A percentile compares a stretch with the other conserved stretches of the same genome.
Evolutionary conservation across 1,139 yeast species (phyloP).

Genomic region (Candida sanyaensis): DNA sequence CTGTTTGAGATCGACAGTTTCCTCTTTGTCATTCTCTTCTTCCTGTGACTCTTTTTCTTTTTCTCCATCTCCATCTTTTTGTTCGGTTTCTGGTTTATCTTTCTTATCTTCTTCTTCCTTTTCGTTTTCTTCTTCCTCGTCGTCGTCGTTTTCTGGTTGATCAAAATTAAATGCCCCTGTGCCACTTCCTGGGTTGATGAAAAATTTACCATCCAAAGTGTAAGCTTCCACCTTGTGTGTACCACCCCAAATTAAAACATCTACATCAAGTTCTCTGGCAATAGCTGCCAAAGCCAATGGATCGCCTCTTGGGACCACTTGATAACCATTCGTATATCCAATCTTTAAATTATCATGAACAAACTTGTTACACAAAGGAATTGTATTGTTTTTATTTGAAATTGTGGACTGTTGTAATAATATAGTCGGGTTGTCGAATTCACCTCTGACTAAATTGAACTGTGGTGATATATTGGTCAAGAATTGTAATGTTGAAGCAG

Average conservation of each 20-base stretch:
- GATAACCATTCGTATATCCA: slow-evolving; percentile 85
- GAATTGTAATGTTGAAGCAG: slow-evolving; percentile 62
- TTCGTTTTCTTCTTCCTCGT: slow-evolving; percentile 46
- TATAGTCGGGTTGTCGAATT: slow-evolving; percentile 48
- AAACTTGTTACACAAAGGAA: slow-evolving; percentile 70
- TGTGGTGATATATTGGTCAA: slow-evolving; percentile 70
- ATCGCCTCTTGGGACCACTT: slow-evolving; percentile 81
- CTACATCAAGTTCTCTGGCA: slow-evolving; percentile 92
- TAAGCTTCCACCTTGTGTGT: slow-evolving; percentile 92
- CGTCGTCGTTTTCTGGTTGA: slow-evolving; percentile 43
- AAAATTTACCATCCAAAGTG: slow-evolving; percentile 88
- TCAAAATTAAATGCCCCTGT: slow-evolving; percentile 80
- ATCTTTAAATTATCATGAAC: slow-evolving; percentile 71
- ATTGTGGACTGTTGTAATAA: slow-evolving; percentile 35
- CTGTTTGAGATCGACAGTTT: slow-evolving; percentile 13
- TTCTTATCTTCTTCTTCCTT: slow-evolving; percentile 24
- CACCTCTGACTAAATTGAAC: slow-evolving; percentile 80
- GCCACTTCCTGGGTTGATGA: slow-evolving; percentile 93
- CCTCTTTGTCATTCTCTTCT: slow-evolving; percentile 9
- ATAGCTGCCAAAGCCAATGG: slow-evolving; percentile 79
- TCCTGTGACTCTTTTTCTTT: slow-evolving; percentile 14
- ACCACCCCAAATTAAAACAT: slow-evolving; percentile 94
- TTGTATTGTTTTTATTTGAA: slow-evolving; percentile 36
- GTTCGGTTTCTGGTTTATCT: slow-evolving; percentile 21
- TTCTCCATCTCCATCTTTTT: slow-evolving; percentile 23